phyloP scores from a whole-genome alignment of 169 alveolate genomes.

The Cryptosporidium felis region DNA sequence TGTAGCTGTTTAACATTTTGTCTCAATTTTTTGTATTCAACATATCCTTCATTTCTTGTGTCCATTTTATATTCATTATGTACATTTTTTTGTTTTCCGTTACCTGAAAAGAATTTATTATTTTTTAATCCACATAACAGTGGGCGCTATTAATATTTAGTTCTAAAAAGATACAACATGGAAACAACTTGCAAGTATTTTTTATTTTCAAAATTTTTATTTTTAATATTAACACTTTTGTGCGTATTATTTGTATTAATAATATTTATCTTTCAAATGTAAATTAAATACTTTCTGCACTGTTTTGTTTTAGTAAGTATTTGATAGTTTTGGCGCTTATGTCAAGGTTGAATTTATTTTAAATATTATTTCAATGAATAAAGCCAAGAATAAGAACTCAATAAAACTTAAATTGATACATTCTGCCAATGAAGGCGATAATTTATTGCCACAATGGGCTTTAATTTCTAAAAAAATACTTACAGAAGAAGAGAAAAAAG shows the following conservation, averaged over 20 bases:
- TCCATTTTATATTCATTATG: constrained; percentile 35
- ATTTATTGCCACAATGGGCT: neutral
- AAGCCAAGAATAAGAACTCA: constrained; percentile 7
- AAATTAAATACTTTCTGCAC: too few relatives aligned
- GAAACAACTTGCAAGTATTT: too few relatives aligned
- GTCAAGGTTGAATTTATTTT: constrained; percentile 18
- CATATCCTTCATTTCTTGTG: constrained; percentile 48
- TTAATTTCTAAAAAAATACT: constrained; percentile 6
- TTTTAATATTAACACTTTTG: too few relatives aligned
- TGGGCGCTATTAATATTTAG: constrained; percentile 5
- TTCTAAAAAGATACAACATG: neutral
- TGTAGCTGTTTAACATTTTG: constrained; percentile 60
- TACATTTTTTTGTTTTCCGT: neutral
- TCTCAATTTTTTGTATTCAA: constrained; percentile 41
- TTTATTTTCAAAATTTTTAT: too few relatives aligned
- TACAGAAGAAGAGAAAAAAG: constrained; percentile 28
- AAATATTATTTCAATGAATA: neutral
- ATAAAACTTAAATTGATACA: constrained; percentile 9
- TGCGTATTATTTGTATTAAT: too few relatives aligned
- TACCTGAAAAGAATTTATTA: constrained; percentile 1
- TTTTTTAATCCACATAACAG: constrained; percentile 21
- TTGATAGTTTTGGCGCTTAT: constrained; percentile 5
- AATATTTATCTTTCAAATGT: too few relatives aligned
- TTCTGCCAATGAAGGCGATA: neutral
- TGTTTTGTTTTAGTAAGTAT: too few relatives aligned